Evolutionary conservation across 768 basidiomycete species (phyloP), one percentile per base, ranked within the genome.

Genomic region (Leccinum truebloodii): DNA sequence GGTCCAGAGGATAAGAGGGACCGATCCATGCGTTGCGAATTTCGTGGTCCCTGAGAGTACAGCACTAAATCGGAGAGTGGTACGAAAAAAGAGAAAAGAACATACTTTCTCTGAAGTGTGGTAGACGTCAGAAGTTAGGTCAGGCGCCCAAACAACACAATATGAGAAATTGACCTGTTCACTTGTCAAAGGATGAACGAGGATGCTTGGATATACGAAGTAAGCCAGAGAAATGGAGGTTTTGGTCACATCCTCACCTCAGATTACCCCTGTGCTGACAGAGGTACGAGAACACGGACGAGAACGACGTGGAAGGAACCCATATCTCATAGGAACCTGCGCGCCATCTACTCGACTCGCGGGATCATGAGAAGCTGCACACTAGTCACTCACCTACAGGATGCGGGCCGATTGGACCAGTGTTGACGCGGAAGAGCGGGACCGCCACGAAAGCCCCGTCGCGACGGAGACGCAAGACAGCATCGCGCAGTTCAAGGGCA

Each of bases 371-470:
- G 16, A 44, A 44, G 20, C 8, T 1, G 30, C 14, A 34, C 50
- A 9, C 41, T 13, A 52, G 39, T 20, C 10, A 71, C 86, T 67
- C 61, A 86, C 90, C 90, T 54, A 85, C 83, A 4, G 90, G 90
- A 74, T 92, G 90, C 16, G 90, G 89, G 0, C 90, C 89, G 4
- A 86, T 82, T 3, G 89, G 89, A 2, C 73, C 81, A 3, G 77
- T 80, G 69, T 92, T 90, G 37, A 92, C 87, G 32, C 87, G 81
- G 69, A 82, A 88, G 28, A 89, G 77, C 8, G 90, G 90, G 1
- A 91, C 90, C 1, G 89, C 90, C 9, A 92, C 83, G 65, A 92
- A 92, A 1, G 89, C 89, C 1, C 90, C 90, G 54, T 90, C 87
- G 16, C 85, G 80, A 30, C 90, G 79, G 52, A 92, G 78, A 6